Percentiles rank a stretch among this genome's conserved stretches.
Conservation (phyloP, 1,284 basidiomycete genomes). For the Cystobasidium sp. region DNA sequence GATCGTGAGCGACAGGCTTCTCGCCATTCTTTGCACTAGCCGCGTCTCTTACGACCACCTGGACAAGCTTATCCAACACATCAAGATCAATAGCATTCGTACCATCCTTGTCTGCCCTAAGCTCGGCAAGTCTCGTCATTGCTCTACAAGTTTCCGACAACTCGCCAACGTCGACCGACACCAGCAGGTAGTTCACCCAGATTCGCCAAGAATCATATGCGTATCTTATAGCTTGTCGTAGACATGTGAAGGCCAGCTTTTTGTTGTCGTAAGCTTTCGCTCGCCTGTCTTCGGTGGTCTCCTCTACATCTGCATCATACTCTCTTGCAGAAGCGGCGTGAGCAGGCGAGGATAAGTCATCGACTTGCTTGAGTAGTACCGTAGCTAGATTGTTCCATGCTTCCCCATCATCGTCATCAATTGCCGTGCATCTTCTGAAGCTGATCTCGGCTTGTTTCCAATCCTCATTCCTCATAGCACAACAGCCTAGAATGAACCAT, state of each 20-base stretch:
- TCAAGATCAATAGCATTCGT: slow-evolving; percentile 74
- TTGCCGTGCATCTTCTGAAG: slow-evolving; percentile 81
- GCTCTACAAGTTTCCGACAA: slow-evolving; percentile 85
- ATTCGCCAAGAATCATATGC: slow-evolving; percentile 93
- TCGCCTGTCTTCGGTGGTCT: slow-evolving; percentile 44
- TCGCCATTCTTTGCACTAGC: slow-evolving; percentile 26
- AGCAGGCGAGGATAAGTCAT: slow-evolving; percentile 47
- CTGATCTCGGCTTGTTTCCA: slow-evolving; percentile 84
- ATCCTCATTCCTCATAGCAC: slow-evolving; percentile 75
- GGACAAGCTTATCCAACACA: slow-evolving; percentile 83
- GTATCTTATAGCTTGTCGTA: slow-evolving; percentile 83
- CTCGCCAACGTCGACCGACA: slow-evolving; percentile 90
- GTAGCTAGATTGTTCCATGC: slow-evolving; percentile 98
- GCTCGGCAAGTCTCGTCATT: slow-evolving; percentile 78
- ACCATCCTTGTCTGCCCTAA: slow-evolving; percentile 70
- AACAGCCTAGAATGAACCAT: slow-evolving; percentile 96
- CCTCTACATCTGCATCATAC: slow-evolving; percentile 32
- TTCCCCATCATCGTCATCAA: slow-evolving; percentile 96
- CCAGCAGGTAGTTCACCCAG: slow-evolving; percentile 98
- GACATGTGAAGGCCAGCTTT: slow-evolving; percentile 88
- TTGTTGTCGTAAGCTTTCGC: slow-evolving; percentile 60
- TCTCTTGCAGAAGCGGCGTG: slow-evolving; percentile 42
- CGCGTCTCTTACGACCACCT: slow-evolving; percentile 72
- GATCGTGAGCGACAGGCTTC: slow-evolving; percentile 20
- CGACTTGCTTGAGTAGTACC: slow-evolving; percentile 82